phyloP scores from a whole-genome alignment of 2,329 filamentous ascomycete genomes.

The Penicillium sp. region DNA sequence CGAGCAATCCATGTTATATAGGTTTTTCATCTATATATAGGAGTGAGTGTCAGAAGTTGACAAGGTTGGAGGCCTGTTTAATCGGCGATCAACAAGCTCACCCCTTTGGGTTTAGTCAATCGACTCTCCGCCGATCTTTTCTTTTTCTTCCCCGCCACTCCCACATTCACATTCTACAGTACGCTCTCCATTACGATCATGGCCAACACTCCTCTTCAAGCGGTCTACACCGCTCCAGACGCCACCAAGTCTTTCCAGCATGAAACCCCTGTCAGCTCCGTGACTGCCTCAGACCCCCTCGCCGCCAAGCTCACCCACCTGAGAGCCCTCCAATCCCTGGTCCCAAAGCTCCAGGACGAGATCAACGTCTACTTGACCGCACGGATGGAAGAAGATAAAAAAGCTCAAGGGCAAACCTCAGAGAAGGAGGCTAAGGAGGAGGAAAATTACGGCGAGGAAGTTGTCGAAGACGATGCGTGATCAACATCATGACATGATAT shows the following conservation, averaged over 20 bases:
- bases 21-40: neutral
- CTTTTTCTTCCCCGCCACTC: neutral
- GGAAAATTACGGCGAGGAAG: constrained; percentile 80
- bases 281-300: constrained; percentile 19
- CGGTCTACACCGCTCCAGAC: constrained; percentile 32
- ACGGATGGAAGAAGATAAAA: constrained; percentile 63
- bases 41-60: neutral
- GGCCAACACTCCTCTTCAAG: constrained; percentile 17
- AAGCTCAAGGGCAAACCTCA: constrained; percentile 36
- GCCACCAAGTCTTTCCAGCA: constrained; percentile 35
- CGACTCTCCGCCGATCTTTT: constrained; percentile 6
- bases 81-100: constrained; percentile 5
- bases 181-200: neutral
- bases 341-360: constrained; percentile 55
- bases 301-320: constrained; percentile 56
- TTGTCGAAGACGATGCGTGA: constrained; percentile 63
- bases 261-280: constrained; percentile 17
- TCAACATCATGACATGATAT: constrained; percentile 21
- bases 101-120: constrained; percentile 15
- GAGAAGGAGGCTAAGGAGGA: constrained; percentile 46
- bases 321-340: constrained; percentile 49
- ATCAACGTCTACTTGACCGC: constrained; percentile 61
- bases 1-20: constrained; percentile 15
- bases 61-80: constrained; percentile 4
- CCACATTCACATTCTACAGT: neutral